A percentile compares a stretch with the other conserved stretches of the same genome.
These are phyloP conservation scores for apple (Malus domestica) DNA, from an alignment of 306 rosid genomes.

Conservation along the genomic window ASM211411v1 NC_041794.1:33455501-33456000, in stretches of 20 bases:
- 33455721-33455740: background rate
- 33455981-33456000: constrained; percentile 20
- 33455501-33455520: too few species aligned
- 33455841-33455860: constrained; percentile 1
- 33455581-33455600: background rate
- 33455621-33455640: background rate
- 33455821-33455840: background rate
- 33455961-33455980: constrained; percentile 9
- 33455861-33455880: background rate
- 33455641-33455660: background rate
- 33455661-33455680: background rate
- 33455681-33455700: background rate
- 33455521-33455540: too few species aligned
- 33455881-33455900: constrained; percentile 22
- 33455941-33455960: constrained; percentile 26
- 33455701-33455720: background rate
- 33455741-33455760: background rate
- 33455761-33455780: background rate
- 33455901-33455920: background rate
- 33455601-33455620: background rate
- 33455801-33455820: background rate
- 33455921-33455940: constrained; percentile 8
- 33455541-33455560: too few species aligned
- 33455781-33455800: background rate
- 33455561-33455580: background rate